Base-by-base conservation (phyloP, 306 rosid species). In the Herpetospermum pedunculosum region DNA sequence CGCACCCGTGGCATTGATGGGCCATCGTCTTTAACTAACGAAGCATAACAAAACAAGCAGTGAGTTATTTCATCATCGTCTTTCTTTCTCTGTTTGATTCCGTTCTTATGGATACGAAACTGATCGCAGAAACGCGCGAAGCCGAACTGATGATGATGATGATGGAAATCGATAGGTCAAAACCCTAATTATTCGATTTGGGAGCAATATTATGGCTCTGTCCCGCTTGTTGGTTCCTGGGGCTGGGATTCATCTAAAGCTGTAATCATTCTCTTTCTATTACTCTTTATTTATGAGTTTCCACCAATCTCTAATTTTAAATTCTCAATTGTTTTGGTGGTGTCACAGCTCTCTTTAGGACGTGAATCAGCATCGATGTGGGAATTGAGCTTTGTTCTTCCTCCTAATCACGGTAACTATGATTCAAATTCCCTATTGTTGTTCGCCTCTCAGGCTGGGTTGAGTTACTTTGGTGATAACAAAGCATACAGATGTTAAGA, bases 311-410 rank as follows among this genome's bases (percentile, higher is more conserved):
- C 50, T 67, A 21, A 43, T 53, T 2, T 26, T n/a, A 35, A 38
- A 21, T 78, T 40, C n/a, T n/a, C 48, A 9, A 30, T 83, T 65
- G 25, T 59, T 44, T 65, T 28, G 63, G 38, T n/a, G n/a, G n/a
- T 11, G 35, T 2, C 26, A 40, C n/a, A 94, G 97, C 99, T 94
- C 73, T 53, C 85, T 19, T 86, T 94, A 96, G 97, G 89, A 62
- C 88, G 99, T 15, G 99, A 94, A 77, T 89, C 99, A 40, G 91
- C 89, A 7, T 94, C 97, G 44, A 88, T 84, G 99, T 91, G 99
- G 99, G 99, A 94, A 76, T 82, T 94, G 82, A 89, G 99, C 81
- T 94, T 94, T 77, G 99, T 94, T 70, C 95, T 94, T 86, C 95
- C 99, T 60, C 91, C 99, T 47, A 91, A 94, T 87, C 99, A 94